Evolutionary conservation across 2,329 filamentous ascomycete genomes (phyloP).

Genomic region (Elsinoe batatas): DNA sequence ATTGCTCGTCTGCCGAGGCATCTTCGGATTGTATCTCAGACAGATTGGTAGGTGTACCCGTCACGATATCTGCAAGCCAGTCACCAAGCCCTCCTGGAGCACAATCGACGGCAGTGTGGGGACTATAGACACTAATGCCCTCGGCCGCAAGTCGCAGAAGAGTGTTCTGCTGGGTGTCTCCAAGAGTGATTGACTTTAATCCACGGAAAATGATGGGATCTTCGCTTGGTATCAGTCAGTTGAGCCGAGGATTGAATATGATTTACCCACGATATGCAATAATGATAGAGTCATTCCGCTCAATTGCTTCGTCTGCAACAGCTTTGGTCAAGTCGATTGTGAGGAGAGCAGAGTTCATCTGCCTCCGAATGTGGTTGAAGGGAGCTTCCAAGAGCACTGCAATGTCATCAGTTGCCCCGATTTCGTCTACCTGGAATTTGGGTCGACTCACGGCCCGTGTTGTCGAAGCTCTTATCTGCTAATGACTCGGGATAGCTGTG

Average conservation of each 20-base stretch:
- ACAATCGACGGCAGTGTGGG: constrained; percentile 89
- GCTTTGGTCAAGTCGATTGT: constrained; percentile 85
- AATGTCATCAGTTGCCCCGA: constrained; percentile 8
- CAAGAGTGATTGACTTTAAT: constrained; percentile 76
- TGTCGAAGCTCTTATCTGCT: constrained; percentile 88
- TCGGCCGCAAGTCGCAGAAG: constrained; percentile 72
- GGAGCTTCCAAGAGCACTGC: constrained; percentile 61
- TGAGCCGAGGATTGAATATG: neutral
- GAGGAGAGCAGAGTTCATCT: constrained; percentile 61
- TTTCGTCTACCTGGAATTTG: too few species aligned
- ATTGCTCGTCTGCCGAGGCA: neutral
- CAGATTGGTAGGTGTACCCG: constrained; percentile 39
- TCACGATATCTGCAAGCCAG: constrained; percentile 84
- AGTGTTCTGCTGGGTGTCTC: constrained; percentile 76
- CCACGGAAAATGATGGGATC: constrained; percentile 95
- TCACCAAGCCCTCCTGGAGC: constrained; percentile 77
- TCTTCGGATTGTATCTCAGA: constrained; percentile 14
- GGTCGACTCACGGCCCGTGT: constrained; percentile 60
- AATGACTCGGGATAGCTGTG: constrained; percentile 76
- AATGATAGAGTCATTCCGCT: constrained; percentile 63
- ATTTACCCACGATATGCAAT: constrained; percentile 69
- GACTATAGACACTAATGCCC: constrained; percentile 90
- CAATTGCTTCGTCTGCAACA: constrained; percentile 84
- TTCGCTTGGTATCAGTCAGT: constrained; percentile 34
- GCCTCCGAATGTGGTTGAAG: constrained; percentile 45